These are phyloP conservation scores for Cinchona pubescens DNA, from an alignment of 257 asterid species.

Conservation along the genomic window DNA sequence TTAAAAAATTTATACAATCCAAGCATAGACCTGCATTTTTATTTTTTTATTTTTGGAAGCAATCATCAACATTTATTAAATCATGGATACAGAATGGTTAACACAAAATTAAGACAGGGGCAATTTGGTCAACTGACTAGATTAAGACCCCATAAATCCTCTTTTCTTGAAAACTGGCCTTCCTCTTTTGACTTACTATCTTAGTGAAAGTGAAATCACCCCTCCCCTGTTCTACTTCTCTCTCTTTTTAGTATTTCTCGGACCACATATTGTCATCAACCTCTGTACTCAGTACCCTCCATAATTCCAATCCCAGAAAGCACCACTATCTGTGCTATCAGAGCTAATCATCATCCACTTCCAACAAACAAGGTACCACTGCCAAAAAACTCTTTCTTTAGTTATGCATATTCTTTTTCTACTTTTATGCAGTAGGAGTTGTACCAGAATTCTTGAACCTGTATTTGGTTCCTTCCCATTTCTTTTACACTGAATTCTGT, in stretches of 20 bases:
- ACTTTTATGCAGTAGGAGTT: background rate
- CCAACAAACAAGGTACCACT: slow-evolving; percentile 13
- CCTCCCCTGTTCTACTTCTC: background rate
- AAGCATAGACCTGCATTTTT: too few relatives aligned
- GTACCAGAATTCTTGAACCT: slow-evolving; percentile 3
- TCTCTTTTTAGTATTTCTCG: slow-evolving; percentile 3
- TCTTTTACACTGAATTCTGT: slow-evolving; percentile 16
- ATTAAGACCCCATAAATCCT: background rate
- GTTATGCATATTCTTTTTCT: background rate
- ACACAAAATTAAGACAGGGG: background rate
- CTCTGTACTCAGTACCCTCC: slow-evolving; percentile 7
- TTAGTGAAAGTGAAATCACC: slow-evolving; percentile 2
- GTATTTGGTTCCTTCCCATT: background rate
- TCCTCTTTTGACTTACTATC: background rate
- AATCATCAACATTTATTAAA: too few relatives aligned
- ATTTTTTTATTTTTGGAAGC: too few relatives aligned
- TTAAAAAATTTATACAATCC: too few relatives aligned
- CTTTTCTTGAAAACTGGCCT: background rate
- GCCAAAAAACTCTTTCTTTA: background rate
- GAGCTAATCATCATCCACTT: slow-evolving; percentile 1
- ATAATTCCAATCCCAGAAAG: slow-evolving; percentile 3
- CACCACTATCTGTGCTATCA: background rate
- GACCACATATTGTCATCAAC: slow-evolving; percentile 12
- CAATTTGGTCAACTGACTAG: slow-evolving; percentile 14
- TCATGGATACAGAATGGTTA: background rate